These are phyloP conservation scores for Rugonectria rugulosa DNA, from an alignment of 2,329 filamentous ascomycete species.

Conservation along the genomic window DNA sequence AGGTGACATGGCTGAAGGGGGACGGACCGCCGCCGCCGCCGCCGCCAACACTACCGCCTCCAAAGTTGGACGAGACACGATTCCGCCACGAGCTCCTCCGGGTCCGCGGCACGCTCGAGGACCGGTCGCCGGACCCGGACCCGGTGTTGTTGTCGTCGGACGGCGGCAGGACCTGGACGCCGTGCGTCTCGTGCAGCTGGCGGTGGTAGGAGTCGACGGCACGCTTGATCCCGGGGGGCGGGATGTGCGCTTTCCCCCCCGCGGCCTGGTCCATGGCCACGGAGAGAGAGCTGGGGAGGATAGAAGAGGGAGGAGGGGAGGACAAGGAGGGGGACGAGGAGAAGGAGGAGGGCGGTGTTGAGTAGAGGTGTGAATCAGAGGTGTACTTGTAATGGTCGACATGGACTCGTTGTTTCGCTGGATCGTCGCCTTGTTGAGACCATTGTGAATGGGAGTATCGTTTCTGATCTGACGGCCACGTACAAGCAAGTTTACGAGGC, in stretches of 20 bases:
- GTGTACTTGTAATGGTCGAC: constrained; percentile 15
- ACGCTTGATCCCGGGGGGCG: constrained; percentile 30
- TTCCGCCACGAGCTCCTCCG: constrained; percentile 16
- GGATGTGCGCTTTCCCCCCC: constrained; percentile 26
- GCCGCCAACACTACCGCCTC: too few relatives aligned
- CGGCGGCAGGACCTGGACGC: constrained; percentile 27
- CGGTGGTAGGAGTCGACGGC: constrained; percentile 39
- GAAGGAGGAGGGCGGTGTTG: constrained; percentile 1
- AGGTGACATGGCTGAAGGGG: constrained; percentile 28
- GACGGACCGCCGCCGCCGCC: too few relatives aligned
- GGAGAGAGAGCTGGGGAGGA: constrained; percentile 1
- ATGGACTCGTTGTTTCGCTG: constrained; percentile 16
- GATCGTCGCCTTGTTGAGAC: constrained; percentile 12
- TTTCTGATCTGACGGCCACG: neutral
- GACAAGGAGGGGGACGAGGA: constrained; percentile 61
- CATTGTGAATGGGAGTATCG: constrained; percentile 9
- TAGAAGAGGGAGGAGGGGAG: neutral
- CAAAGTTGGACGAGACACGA: constrained; percentile 9
- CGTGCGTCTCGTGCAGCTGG: constrained; percentile 36
- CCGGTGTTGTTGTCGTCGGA: constrained; percentile 11
- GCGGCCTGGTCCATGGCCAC: constrained; percentile 33
- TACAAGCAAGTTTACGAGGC: constrained; percentile 8
- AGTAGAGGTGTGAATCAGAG: neutral
- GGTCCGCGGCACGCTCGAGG: constrained; percentile 37
- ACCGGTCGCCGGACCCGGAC: constrained; percentile 14